phyloP scores from a whole-genome alignment of 768 basidiomycete genomes.

The Neoboletus magnificus region DNA sequence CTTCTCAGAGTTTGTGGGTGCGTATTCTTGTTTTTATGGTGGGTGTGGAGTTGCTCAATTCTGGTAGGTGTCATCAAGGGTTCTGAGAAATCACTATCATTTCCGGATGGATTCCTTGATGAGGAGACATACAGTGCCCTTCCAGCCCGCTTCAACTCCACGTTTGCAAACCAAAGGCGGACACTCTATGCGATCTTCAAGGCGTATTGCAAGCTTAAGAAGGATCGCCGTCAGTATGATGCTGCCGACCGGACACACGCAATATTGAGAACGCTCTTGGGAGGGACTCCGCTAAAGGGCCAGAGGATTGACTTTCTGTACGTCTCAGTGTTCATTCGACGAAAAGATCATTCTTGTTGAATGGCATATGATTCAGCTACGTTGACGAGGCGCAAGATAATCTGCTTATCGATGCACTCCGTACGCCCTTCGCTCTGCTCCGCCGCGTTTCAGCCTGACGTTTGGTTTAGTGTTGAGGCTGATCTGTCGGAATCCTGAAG shows the following conservation, averaged over 20 bases:
- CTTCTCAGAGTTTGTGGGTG: slow-evolving; percentile 65
- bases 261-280: too few relatives aligned
- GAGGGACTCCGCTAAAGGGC: too few relatives aligned
- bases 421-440: slow-evolving; percentile 34
- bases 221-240: slow-evolving; percentile 44
- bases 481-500: too few relatives aligned
- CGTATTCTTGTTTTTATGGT: slow-evolving; percentile 1
- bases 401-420: slow-evolving; percentile 57
- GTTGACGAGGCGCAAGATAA: too few relatives aligned
- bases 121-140: slow-evolving; percentile 44
- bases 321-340: slow-evolving; percentile 12
- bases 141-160: too few relatives aligned
- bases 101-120: slow-evolving; percentile 40
- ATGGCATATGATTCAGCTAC: slow-evolving; percentile 23
- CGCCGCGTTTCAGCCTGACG: slow-evolving; percentile 5
- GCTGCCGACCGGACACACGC: too few relatives aligned
- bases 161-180: too few relatives aligned
- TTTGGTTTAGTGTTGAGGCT: slow-evolving; percentile 46
- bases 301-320: too few relatives aligned
- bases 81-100: slow-evolving; percentile 50
- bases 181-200: too few relatives aligned
- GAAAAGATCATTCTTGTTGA: neutral
- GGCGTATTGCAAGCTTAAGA: slow-evolving; percentile 47
- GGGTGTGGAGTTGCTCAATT: neutral
- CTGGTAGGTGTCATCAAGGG: slow-evolving; percentile 58